A percentile compares a stretch with the other conserved stretches of the same genome.
Evolutionary conservation across 2,329 filamentous ascomycete species (phyloP).

Genomic region (Aspergillus neotritici): DNA sequence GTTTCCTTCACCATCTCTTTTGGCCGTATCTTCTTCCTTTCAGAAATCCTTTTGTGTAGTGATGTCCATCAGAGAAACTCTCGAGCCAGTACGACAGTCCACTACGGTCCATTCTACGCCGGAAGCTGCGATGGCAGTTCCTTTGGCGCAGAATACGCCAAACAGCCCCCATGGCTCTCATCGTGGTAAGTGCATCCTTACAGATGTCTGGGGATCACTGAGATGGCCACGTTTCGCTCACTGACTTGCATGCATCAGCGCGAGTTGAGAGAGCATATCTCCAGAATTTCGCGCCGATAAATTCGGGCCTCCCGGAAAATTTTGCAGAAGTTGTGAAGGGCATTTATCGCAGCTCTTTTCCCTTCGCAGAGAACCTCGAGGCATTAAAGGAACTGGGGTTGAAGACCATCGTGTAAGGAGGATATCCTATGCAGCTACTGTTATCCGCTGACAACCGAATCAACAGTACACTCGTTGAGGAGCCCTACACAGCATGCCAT

Average conservation of each 20-base stretch:
- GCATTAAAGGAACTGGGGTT: slow-evolving; percentile 64
- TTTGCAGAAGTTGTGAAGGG: slow-evolving; percentile 70
- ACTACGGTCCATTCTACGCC: background rate
- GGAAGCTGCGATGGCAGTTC: slow-evolving; percentile 12
- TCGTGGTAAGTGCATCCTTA: slow-evolving; percentile 4
- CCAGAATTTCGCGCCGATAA: slow-evolving; percentile 19
- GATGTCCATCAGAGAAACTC: background rate
- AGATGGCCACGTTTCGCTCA: background rate
- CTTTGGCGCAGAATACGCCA: slow-evolving; percentile 12
- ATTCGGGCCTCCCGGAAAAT: slow-evolving; percentile 53
- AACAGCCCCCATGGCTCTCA: slow-evolving; percentile 12
- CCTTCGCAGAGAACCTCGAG: slow-evolving; percentile 61
- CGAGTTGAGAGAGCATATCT: slow-evolving; percentile 19
- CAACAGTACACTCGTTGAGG: slow-evolving; percentile 57
- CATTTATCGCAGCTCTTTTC: slow-evolving; percentile 79
- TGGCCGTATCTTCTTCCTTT: background rate
- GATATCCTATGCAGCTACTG: background rate
- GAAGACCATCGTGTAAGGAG: slow-evolving; percentile 70
- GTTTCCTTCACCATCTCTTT: no score
- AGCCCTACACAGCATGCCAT: slow-evolving; percentile 50
- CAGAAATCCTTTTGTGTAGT: background rate
- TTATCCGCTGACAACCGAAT: slow-evolving; percentile 1
- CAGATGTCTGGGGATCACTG: background rate
- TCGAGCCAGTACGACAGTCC: background rate
- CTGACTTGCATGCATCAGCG: background rate